These are phyloP conservation scores for Primulina tabacum DNA, from an alignment of 257 asterid genomes.

Conservation along the genomic window DNA sequence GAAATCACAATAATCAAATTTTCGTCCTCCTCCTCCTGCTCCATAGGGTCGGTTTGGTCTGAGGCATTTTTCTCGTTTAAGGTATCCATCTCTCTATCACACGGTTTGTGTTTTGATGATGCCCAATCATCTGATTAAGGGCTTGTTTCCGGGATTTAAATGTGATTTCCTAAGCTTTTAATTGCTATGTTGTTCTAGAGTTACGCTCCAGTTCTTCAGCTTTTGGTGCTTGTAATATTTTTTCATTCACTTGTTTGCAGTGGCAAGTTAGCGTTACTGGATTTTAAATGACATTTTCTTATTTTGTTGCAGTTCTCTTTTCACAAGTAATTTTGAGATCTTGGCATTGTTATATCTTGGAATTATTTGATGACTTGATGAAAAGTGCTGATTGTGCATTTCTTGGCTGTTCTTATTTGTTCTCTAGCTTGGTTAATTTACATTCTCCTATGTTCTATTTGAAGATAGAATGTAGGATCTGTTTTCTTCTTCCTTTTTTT, in stretches of 20 bases:
- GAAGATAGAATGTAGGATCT: neutral
- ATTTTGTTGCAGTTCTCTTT: constrained; percentile 20
- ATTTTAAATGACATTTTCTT: neutral
- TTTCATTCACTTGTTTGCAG: neutral
- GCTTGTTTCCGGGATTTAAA: constrained; percentile 20
- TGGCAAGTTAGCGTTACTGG: constrained; percentile 12
- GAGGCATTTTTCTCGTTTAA: no score
- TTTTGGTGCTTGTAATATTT: constrained; percentile 10
- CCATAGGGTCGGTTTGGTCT: no score
- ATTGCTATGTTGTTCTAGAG: constrained; percentile 8
- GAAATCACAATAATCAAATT: no score
- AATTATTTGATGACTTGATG: neutral
- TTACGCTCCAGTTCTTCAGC: constrained; percentile 7
- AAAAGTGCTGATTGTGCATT: constrained; percentile 15
- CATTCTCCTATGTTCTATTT: neutral
- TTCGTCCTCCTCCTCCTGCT: no score
- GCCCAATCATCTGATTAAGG: constrained; percentile 33
- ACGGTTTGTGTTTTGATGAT: neutral
- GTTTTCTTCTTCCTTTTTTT: neutral
- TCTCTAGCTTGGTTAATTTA: neutral
- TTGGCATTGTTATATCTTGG: neutral
- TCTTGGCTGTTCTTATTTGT: constrained; percentile 12
- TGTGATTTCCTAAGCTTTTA: neutral
- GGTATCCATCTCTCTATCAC: no score
- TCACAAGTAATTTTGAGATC: constrained; percentile 1